Base-by-base conservation (phyloP, 805 yeast species). In the Candida jianshihensis region DNA sequence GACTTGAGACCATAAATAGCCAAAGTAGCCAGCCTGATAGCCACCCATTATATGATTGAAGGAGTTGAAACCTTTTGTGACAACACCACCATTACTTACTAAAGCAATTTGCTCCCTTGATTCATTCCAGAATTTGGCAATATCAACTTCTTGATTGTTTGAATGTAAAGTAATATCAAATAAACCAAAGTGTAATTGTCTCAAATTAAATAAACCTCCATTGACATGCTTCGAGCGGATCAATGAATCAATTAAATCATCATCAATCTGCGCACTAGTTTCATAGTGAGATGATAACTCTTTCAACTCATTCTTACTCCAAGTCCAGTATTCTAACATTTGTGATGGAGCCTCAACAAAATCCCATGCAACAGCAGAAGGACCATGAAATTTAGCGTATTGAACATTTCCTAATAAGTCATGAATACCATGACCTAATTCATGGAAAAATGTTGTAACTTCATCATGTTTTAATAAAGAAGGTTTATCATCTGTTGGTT, bases 341-440 rank as follows among this genome's bases (percentile, higher is more conserved):
- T 86, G 95, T 1, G 95, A 85, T 19, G 95, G 96, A 40, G 90
- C 85, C 60, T 86, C 95, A 34, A 86, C 95, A 61, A 86, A 86
- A 61, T 86, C 95, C 71, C 92, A 70, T 26, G 82, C 76, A 31
- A 83, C 90, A 27, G 73, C 66, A 21, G 89, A 79, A 16, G 68
- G 65, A 17, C 95, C 95, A 52, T 76, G 81, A 60, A 84, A 85
- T 43, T 80, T 68, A 2, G 81, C 68, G 46, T 72, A 77, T 39
- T 63, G 64, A 19, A 89, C 80, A 42, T 70, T 65, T 10, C 89
- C 84, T 37, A 85, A 68, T 33, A 84, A 60, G 46, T 77, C 81
- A 59, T 86, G 96, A 39, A 86, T 81, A 38, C 94, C 95, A 53
- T 86, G 95, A 19, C 95, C 95, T 45, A 85, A 68, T 59, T 86